Base-by-base conservation (phyloP, 176 grass and related monocot genomes). In the Bonia amplexicaulis region DNA sequence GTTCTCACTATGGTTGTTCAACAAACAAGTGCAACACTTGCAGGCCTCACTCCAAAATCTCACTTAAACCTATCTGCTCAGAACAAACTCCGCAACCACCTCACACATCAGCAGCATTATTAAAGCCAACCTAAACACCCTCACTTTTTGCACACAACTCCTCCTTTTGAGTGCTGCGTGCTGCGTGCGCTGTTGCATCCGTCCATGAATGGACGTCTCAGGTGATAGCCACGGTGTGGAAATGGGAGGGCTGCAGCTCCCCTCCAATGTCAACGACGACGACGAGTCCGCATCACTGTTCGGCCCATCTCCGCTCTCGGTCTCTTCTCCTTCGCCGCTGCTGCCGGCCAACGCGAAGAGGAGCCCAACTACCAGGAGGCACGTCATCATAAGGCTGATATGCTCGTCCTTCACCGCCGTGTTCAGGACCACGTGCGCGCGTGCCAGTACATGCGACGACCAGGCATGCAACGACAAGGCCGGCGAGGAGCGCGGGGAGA, bases 1-100 rank as follows among this genome's bases (percentile, higher is more conserved):
- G 2, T 17, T 17, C 11, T 63, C 13, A 48, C 48, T 22, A 71
- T 23, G 78, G 83, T 86, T 54, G 88, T 23, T 90, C 17, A 90
- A 82, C 88, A 33, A 82, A 90, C 71, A 0, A 65, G 35, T 39
- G 33, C 64, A 64, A 54, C 70, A 14, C 53, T 65, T 37, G 40
- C 80, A 57, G 6, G 29, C 12, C 23, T 12, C 41, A 12, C 25
- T 35, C 15, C n/a, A 5, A 86, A 77, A 82, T 80, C 81, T 11
- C 73, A 74, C 81, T 79, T 26, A 79, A 89, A 47, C 72, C 64
- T 46, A 90, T 26, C 88, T 86, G 85, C 88, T 82, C 17, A 19
- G 53, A 74, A 37, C 60, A 67, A 81, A 69, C 42, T 82, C 53
- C 45, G 35, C 64, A 82, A 45, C 82, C 46, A 76, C 71, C 82